These are phyloP conservation scores for Coniochaeta sp. DNA, from an alignment of 2,329 filamentous ascomycete genomes.

Conservation along the genomic window DNA sequence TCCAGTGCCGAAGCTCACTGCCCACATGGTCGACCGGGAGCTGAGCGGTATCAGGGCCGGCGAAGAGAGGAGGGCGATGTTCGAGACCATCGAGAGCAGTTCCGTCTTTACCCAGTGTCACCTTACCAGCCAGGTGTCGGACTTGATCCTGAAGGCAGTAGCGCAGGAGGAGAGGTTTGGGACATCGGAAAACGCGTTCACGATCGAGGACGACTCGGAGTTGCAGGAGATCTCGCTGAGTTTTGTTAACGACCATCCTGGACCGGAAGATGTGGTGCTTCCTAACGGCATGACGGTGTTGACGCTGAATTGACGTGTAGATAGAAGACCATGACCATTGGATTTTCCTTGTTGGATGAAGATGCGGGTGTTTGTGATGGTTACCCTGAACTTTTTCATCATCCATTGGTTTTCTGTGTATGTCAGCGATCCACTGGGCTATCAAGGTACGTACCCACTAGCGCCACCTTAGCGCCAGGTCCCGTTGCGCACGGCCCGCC, in stretches of 20 bases:
- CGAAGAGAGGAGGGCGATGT: conserved; percentile 6
- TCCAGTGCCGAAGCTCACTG: conserved; percentile 5
- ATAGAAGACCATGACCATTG: neutral
- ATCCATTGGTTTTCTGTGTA: too few relatives aligned
- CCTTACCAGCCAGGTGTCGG: conserved; percentile 10
- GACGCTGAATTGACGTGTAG: conserved; percentile 11
- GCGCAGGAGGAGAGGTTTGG: conserved; percentile 8
- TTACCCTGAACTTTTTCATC: too few relatives aligned
- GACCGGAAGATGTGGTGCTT: conserved; percentile 12
- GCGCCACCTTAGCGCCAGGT: too few relatives aligned
- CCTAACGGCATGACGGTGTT: conserved; percentile 16
- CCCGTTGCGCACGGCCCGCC: too few relatives aligned
- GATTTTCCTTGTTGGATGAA: too few relatives aligned
- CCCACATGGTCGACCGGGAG: conserved; percentile 7
- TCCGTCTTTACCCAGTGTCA: conserved; percentile 13
- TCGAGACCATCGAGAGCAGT: conserved; percentile 14
- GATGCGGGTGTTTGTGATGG: too few relatives aligned
- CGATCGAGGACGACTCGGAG: conserved; percentile 13
- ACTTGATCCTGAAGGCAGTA: conserved; percentile 13
- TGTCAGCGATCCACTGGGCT: too few relatives aligned
- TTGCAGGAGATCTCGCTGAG: conserved; percentile 14
- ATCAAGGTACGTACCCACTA: too few relatives aligned
- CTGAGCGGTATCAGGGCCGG: conserved; percentile 8
- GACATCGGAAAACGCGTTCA: neutral
- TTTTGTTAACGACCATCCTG: conserved; percentile 15